These are phyloP conservation scores for Nannizziopsis arthrosporioides DNA, from an alignment of 2,329 filamentous ascomycete genomes.

Conservation along the genomic window DNA sequence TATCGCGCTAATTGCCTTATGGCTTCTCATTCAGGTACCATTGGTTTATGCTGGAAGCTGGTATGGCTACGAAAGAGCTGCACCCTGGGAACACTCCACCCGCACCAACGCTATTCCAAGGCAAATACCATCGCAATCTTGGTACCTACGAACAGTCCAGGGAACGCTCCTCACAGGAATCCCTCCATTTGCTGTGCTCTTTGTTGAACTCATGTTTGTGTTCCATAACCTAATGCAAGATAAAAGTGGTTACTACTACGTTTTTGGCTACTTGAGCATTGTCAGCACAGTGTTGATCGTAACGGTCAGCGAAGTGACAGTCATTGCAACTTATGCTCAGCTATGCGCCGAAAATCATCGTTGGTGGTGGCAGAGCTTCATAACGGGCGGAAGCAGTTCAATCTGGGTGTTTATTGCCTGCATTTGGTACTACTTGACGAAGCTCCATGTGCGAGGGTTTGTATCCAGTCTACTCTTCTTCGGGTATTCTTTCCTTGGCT, in stretches of 20 bases:
- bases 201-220: conserved; percentile 75
- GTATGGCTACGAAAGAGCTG: conserved; percentile 57
- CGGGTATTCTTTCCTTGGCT: conserved; percentile 70
- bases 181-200: conserved; percentile 75
- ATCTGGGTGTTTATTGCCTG: conserved; percentile 77
- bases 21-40: conserved; percentile 76
- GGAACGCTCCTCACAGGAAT: conserved; percentile 61
- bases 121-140: conserved; percentile 61
- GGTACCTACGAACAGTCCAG: conserved; percentile 57
- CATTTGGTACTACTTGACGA: conserved; percentile 70
- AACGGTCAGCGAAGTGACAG: conserved; percentile 69
- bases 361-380: conserved; percentile 88
- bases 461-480: conserved; percentile 74
- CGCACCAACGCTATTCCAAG: conserved; percentile 61
- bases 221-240: conserved; percentile 84
- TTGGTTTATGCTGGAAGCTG: conserved; percentile 71
- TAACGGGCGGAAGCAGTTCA: conserved; percentile 63
- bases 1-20: conserved; percentile 59
- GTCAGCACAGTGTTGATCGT: conserved; percentile 61
- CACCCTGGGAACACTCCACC: conserved; percentile 69
- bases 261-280: conserved; percentile 73
- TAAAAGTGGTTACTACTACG: conserved; percentile 84
- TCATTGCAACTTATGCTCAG: conserved; percentile 72
- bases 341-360: conserved; percentile 77
- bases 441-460: conserved; percentile 69